Evolutionary conservation across 345 rosid genomes (phyloP), one percentile per base, ranked within the genome.

Genomic region (Acer campestre): DNA sequence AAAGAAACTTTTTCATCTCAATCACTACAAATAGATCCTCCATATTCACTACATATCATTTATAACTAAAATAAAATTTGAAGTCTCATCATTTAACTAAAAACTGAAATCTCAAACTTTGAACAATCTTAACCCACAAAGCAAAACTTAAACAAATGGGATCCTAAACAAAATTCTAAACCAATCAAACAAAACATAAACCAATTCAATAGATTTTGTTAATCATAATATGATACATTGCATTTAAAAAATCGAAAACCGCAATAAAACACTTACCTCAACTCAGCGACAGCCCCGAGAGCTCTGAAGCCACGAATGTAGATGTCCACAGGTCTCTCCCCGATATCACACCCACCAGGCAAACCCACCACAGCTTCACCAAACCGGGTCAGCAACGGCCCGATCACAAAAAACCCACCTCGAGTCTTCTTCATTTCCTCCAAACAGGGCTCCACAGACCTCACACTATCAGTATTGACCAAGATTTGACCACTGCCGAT

Each of bases 291-390:
- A 68, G 77, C 83, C 12, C 85, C 87, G 35, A 81, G 83, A 70
- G 87, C 85, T 16, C 79, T 66, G 29, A 81, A 75, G 51, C 87
- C 85, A 25, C 73, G 74, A 49, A 84, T 20, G 67, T 79, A 77
- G 55, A 84, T 61, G 61, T 84, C 83, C 0, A 84, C 87, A 53
- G 84, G 85, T 44, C 87, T 74, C 12, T 64, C 29, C 70, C 83
- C 85, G 67, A 81, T 84, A 29, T 84, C 79, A 71, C 85, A 84
- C 63, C 87, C 87, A 44, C 87, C 83, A 2, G 85, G 85, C 77
- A 84, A 73, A 7, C 70, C 79, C 75, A 81, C 83, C 1, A 68
- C 61, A 10, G 85, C 83, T 70, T 81, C 81, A 5, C 85, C 85
- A 63, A 84, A 84, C 49, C 83, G 75, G 10, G 77, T 77, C 55